Evolutionary conservation across 352 stramenopile species (phyloP).

Genomic region (Pythium insidiosum): DNA sequence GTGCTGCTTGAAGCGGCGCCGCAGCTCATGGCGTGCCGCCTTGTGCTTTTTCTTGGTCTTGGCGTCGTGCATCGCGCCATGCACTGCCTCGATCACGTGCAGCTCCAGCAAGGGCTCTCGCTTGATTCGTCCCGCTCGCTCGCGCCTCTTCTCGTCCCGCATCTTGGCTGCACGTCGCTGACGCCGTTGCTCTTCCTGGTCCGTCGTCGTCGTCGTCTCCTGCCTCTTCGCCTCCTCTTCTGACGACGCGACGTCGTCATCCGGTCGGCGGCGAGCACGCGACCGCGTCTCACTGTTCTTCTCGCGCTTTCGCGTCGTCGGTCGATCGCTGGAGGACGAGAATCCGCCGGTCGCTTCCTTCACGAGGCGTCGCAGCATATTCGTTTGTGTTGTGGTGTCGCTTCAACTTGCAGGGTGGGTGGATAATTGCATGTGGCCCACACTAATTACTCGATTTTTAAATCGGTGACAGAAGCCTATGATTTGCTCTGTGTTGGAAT

Average conservation of each 20-base stretch:
- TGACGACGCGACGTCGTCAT: background rate
- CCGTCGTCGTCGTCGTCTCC: background rate
- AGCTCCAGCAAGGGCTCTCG: constrained; percentile 39
- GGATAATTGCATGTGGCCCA: too few relatives aligned
- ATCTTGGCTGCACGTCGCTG: constrained; percentile 14
- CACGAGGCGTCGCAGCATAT: constrained; percentile 26
- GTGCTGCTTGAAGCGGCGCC: constrained; percentile 43
- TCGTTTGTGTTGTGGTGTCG: too few relatives aligned
- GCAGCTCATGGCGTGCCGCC: constrained; percentile 26
- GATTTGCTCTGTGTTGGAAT: too few relatives aligned
- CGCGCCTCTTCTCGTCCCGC: constrained; percentile 8
- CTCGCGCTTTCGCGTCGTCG: background rate
- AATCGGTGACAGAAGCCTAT: too few relatives aligned
- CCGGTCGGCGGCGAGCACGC: background rate
- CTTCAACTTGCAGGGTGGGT: too few relatives aligned
- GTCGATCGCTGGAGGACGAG: constrained; percentile 14
- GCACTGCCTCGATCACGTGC: constrained; percentile 32
- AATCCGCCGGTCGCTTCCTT: constrained; percentile 18
- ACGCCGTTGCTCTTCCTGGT: constrained; percentile 1
- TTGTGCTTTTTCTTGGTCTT: constrained; percentile 35
- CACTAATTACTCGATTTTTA: too few relatives aligned
- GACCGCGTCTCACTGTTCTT: too few relatives aligned
- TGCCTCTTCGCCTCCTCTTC: constrained; percentile 3
- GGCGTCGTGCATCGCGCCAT: constrained; percentile 39
- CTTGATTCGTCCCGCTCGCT: constrained; percentile 29